Conservation (phyloP, 805 yeast species). For the Ogataea pignaliae region DNA sequence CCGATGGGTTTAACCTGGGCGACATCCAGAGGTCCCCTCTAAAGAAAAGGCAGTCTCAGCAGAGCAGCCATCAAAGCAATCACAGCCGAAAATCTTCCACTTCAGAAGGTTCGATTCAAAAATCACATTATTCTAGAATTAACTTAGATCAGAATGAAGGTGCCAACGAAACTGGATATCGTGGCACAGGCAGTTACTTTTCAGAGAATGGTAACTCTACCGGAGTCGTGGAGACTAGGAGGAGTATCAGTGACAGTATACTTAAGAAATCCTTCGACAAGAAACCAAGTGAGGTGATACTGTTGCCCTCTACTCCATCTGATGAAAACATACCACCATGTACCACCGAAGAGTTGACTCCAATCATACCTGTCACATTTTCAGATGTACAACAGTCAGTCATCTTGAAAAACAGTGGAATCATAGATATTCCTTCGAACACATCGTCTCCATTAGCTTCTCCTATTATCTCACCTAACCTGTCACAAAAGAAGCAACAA, state of each 20-base stretch:
- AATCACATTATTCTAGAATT: not conserved
- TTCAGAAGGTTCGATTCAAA: not conserved
- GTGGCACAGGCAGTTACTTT: not conserved
- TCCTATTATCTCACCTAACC: conserved; percentile 1
- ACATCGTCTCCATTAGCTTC: conserved; percentile 2
- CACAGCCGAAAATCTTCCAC: conserved; percentile 2
- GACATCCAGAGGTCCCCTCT: not conserved
- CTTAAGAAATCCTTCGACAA: too few species aligned
- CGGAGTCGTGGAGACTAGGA: too few species aligned
- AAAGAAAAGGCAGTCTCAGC: not conserved
- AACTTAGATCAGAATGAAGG: not conserved
- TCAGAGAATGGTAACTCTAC: not conserved
- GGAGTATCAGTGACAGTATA: not conserved
- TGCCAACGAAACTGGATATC: not conserved
- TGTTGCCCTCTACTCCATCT: conserved; percentile 24
- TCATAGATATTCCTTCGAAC: not conserved
- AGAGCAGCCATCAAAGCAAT: not conserved
- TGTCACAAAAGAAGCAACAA: conserved; percentile 5
- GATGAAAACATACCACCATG: conserved; percentile 27
- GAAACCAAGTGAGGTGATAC: conserved; percentile 12
- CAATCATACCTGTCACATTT: conserved; percentile 17
- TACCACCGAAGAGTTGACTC: conserved; percentile 25
- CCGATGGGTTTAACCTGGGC: not conserved
- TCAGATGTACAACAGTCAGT: conserved; percentile 5
- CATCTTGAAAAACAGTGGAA: conserved; percentile 1